phyloP scores from a whole-genome alignment of 129 eudicot genomes.

The Lactuca sativa region DNA sequence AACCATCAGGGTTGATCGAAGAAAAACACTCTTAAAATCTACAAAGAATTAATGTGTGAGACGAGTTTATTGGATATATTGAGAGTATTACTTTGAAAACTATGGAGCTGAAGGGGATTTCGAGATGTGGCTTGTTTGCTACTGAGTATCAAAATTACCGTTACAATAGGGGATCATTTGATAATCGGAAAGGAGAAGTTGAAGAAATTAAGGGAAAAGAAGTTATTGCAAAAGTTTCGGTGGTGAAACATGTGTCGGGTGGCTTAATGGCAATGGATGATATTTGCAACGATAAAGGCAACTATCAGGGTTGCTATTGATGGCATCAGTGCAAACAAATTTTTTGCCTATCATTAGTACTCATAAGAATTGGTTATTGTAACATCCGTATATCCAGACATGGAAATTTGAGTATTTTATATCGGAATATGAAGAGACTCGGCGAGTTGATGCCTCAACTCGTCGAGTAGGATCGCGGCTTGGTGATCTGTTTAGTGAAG shows the following conservation, averaged over 20 bases:
- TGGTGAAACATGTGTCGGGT: constrained; percentile 79
- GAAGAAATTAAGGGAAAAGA: constrained; percentile 64
- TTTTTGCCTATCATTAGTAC: constrained; percentile 82
- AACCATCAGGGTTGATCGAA: constrained; percentile 67
- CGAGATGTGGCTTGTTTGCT: constrained; percentile 57
- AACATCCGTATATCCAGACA: no score
- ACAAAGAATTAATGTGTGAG: constrained; percentile 68
- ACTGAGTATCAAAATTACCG: constrained; percentile 46
- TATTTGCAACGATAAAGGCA: constrained; percentile 65
- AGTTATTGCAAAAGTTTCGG: constrained; percentile 64
- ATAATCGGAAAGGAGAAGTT: constrained; percentile 40
- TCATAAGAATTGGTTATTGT: constrained; percentile 95
- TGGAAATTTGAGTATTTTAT: no score
- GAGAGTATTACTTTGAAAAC: constrained; percentile 77
- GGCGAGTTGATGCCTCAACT: no score
- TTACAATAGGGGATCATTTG: constrained; percentile 34
- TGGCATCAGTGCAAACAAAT: constrained; percentile 77
- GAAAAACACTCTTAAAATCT: constrained; percentile 28
- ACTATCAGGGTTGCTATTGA: constrained; percentile 53
- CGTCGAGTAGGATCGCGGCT: no score
- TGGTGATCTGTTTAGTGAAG: no score
- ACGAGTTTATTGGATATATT: constrained; percentile 69
- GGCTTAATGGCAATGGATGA: constrained; percentile 93
- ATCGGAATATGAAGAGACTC: no score
- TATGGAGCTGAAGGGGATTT: constrained; percentile 52